Evolutionary conservation across 306 rosid species (phyloP), one percentile per base, ranked within the genome.

Genomic region (Quercus agrifolia): DNA sequence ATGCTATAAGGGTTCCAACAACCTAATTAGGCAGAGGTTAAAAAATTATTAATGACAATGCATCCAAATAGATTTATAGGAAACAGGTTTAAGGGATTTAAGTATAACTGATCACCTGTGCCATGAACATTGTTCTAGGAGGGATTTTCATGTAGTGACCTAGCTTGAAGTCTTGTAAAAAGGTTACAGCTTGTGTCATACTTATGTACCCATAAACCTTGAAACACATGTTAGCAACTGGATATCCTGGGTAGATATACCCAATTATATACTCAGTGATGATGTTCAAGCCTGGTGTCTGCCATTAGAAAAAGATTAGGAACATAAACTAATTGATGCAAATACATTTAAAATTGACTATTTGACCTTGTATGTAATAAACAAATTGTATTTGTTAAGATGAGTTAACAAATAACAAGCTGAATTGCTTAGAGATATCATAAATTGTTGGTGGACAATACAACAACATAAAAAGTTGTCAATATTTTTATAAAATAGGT

Each of bases 131-230:
- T 56, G 89, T 84, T 88, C 91, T 87, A 1, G 99, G 99, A 52
- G 99, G 99, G 74, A 95, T 92, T 77, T 95, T 95, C 99, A 95
- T 95, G 89, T 95, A 95, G 84, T 92, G 99, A 7, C 99, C 99
- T 0, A 92, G 92, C 88, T 95, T 95, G 87, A 95, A 92, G 81
- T 95, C 99, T 89, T 92, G 93, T 77, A 92, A 80, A 76, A 95
- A 95, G 21, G 95, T 90, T 56, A 95, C 23, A 51, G 99, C 98
- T 56, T 95, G 99, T 1, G 89, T 77, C 99, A 92, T 95, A 31
- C 98, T 95, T 27, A 92, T 92, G 86, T 90, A 95, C 3, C 99
- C 99, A 56, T 95, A 92, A 5, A 92, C 97, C 86, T 95, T 95
- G 84, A 95, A 95, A 74, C 99, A 95, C 97, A 95, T 91, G 85